Evolutionary conservation across 2,329 filamentous ascomycete genomes (phyloP).

Genomic region (Hymenoscyphus scutula): DNA sequence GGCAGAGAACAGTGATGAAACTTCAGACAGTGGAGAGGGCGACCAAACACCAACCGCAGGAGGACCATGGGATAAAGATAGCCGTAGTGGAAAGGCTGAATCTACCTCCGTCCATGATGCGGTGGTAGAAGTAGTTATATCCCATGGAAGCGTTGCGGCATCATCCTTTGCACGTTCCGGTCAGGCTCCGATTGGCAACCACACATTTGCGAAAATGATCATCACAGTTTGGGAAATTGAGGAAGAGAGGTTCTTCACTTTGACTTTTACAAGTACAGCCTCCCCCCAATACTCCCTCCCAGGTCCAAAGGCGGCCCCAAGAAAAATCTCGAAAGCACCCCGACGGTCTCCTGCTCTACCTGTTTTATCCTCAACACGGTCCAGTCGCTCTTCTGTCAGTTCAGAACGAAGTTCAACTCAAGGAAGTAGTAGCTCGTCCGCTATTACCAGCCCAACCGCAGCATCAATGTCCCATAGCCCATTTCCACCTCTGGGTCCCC

Average conservation of each 20-base stretch:
- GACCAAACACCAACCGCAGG: conserved; percentile 40
- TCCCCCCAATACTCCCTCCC: conserved; percentile 37
- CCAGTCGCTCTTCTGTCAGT: conserved; percentile 31
- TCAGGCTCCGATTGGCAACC: conserved; percentile 34
- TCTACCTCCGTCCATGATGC: conserved; percentile 53
- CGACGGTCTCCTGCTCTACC: conserved; percentile 16
- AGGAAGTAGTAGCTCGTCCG: conserved; percentile 37
- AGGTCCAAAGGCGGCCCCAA: conserved; percentile 19
- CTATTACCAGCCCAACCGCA: conserved; percentile 49
- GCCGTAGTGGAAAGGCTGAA: conserved; percentile 22
- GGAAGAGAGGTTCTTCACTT: conserved; percentile 67
- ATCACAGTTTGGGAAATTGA: conserved; percentile 71
- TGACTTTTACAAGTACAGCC: conserved; percentile 68
- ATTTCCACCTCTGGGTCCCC: conserved; percentile 67
- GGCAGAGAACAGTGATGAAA: conserved; percentile 2
- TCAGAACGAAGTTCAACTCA: conserved; percentile 29
- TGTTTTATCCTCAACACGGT: conserved; percentile 20
- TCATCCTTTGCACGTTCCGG: conserved; percentile 14
- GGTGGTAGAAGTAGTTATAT: conserved; percentile 66
- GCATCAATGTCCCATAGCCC: conserved; percentile 54
- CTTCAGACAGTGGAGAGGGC: conserved; percentile 22
- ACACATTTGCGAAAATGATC: conserved; percentile 69
- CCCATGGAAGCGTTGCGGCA: conserved; percentile 35
- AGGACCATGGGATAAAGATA: not conserved
- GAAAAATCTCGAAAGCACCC: conserved; percentile 19